A percentile compares a stretch with the other conserved stretches of the same genome.
phyloP scores from a whole-genome alignment of 139 green algal genomes.

The Closterium sp. region DNA sequence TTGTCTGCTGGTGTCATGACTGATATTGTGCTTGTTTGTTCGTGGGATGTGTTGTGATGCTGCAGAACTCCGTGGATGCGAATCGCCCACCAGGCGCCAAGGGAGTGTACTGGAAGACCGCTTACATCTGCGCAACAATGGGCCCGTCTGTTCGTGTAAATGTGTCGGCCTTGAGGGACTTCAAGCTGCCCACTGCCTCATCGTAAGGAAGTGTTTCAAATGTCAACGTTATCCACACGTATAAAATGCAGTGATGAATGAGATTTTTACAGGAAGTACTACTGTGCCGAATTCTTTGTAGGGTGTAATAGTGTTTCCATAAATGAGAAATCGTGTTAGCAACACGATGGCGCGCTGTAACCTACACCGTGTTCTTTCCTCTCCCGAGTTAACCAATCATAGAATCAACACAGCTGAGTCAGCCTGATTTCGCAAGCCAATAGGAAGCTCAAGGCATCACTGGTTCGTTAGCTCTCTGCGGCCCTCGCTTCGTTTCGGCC shows the following conservation, averaged over 20 bases:
- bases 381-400: no score
- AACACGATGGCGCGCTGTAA: no score
- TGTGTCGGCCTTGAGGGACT: constrained; percentile 17
- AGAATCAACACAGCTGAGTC: background rate
- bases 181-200: constrained; percentile 8
- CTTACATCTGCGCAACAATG: constrained; percentile 93
- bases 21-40: background rate
- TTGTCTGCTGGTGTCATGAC: background rate
- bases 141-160: constrained; percentile 82
- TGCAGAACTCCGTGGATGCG: constrained; percentile 70
- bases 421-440: background rate
- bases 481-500: background rate
- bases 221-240: background rate
- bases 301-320: background rate
- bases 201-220: background rate
- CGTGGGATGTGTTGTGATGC: background rate
- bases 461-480: background rate
- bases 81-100: constrained; percentile 94
- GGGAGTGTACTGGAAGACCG: constrained; percentile 95
- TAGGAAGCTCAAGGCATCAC: background rate
- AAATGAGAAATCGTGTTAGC: no score
- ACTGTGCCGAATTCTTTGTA: background rate
- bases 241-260: no score
- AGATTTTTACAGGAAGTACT: no score
- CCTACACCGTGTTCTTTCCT: no score